Percentiles rank a stretch among this genome's conserved stretches.
These are phyloP conservation scores for Ophiosphaerella narmari DNA, from an alignment of 2,329 filamentous ascomycete genomes.

Conservation along the genomic window DNA sequence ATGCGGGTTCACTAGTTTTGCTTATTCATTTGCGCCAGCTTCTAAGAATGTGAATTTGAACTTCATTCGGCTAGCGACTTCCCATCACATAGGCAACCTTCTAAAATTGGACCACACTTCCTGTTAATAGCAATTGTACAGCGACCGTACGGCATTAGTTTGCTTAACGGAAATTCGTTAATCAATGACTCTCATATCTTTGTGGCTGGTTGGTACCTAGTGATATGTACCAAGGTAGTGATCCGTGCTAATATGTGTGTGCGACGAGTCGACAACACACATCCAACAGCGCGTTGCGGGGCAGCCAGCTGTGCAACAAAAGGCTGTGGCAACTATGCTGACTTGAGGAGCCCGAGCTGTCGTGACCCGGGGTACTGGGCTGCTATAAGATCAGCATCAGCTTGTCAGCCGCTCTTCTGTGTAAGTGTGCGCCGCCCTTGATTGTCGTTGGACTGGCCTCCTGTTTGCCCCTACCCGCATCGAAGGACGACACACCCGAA, in stretches of 20 bases:
- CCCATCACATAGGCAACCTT: not conserved
- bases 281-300: not conserved
- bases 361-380: slow-evolving; percentile 1
- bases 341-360: not conserved
- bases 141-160: not conserved
- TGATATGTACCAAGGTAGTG: not conserved
- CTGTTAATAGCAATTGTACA: not conserved
- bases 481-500: not conserved
- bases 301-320: not conserved
- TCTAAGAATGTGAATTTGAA: not conserved
- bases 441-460: not conserved
- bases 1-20: not conserved
- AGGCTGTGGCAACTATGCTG: not conserved
- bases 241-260: not conserved
- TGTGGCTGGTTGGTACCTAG: too few relatives aligned
- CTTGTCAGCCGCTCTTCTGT: not conserved
- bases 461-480: not conserved
- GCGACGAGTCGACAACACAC: not conserved
- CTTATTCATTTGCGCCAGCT: not conserved
- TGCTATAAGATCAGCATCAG: slow-evolving; percentile 4
- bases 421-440: not conserved
- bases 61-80: not conserved
- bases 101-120: not conserved
- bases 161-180: too few relatives aligned
- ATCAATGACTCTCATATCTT: too few relatives aligned